Evolutionary conservation across 768 basidiomycete species (phyloP).

Genomic region (Mycena latifolia): DNA sequence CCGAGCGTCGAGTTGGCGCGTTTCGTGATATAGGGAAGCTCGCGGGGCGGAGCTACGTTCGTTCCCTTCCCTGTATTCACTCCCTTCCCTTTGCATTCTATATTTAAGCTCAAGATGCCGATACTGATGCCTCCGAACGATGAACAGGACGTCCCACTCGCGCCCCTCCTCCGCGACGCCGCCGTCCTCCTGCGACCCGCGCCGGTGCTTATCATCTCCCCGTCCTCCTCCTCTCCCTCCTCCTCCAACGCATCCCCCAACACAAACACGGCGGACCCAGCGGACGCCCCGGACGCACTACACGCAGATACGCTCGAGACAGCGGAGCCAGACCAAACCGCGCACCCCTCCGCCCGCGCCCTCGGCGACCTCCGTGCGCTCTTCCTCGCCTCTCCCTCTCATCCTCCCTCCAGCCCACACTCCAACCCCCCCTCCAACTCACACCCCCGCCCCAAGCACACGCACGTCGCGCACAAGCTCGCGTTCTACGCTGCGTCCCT

Average conservation of each 20-base stretch:
- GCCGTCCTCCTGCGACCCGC: conserved; percentile 65
- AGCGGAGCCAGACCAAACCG: background rate
- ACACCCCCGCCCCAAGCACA: too few relatives aligned
- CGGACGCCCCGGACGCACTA: background rate
- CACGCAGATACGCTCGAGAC: background rate
- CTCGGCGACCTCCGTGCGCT: conserved; percentile 68
- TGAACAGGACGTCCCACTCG: conserved; percentile 50
- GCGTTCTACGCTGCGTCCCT: conserved; percentile 73
- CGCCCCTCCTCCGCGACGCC: conserved; percentile 69
- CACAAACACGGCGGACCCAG: background rate
- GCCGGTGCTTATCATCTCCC: conserved; percentile 40
- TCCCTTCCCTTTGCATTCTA: too few relatives aligned
- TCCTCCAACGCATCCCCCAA: background rate
- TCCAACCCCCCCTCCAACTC: too few relatives aligned
- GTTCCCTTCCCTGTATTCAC: too few relatives aligned
- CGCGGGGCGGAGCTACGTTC: too few relatives aligned
- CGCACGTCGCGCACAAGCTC: conserved; percentile 69
- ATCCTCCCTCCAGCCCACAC: too few relatives aligned
- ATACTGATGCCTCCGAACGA: too few relatives aligned
- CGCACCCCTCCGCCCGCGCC: conserved; percentile 45
- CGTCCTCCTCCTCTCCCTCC: background rate
- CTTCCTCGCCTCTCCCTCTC: conserved; percentile 43
- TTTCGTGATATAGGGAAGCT: too few relatives aligned
- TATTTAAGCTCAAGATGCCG: too few relatives aligned
- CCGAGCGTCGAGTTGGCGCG: too few relatives aligned